Base-by-base conservation (phyloP, 2,329 filamentous ascomycete genomes). In the Stachybotrys chlorohalonatus region DNA sequence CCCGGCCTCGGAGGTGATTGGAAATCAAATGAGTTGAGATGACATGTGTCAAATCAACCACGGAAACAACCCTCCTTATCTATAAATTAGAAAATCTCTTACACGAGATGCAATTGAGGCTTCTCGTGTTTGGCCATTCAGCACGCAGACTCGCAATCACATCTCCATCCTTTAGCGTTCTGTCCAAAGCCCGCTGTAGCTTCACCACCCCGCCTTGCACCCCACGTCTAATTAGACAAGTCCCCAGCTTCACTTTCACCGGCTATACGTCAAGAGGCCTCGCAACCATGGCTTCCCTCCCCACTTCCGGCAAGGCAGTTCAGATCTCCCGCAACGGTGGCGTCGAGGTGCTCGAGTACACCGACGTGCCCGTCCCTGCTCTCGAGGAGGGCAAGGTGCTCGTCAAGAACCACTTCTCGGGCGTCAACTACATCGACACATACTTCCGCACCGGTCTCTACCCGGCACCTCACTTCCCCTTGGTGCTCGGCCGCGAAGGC, bases 361-460 rank as follows among this genome's bases (percentile, higher is more conserved):
- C 80, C 64, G 82, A 90, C 64, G 68, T 90, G 4, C 84, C 69
- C 16, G 82, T 95, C 1, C 89, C 90, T 0, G 73, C 77, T 52
- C 81, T 80, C 2, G 75, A 81, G 42, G 81, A 85, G n/a, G 85
- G 84, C 56, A 79, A 95, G 61, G 71, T 96, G 24, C 80, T 96
- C 5, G 82, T 96, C 56, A 87, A 86, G 71, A 95, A 95, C 70
- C 82, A 86, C 59, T 88, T 82, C 67, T 78, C 87, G 51, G 92
- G 91, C 56, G 76, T 96, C 57, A 96, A 96, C 73, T 96, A 82
- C 73, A 95, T 96, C 64, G 92, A 96, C 71, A 95, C 76, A 46
- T 95, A 96, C 73, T 95, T 92, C 80, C 90, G 92, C 68, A 84
- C 81, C 11, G 92, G 92, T 11, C 81, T 95, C 52, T 96, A 96